Evolutionary conservation across 2,329 filamentous ascomycete species (phyloP).

Genomic region (Boeremia lycopersici): DNA sequence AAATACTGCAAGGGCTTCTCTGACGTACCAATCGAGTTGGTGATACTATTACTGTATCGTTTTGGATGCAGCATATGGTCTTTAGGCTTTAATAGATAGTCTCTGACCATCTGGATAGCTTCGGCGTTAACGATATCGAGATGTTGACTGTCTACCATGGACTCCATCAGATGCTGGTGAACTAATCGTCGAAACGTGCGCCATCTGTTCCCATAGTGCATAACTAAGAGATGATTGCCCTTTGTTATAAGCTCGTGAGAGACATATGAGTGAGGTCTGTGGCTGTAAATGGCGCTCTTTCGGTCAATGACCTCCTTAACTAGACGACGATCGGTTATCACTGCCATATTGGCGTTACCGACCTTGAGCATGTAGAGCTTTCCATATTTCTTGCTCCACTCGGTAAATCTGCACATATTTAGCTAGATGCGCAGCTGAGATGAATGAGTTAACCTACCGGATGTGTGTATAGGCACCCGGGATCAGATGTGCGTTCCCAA

Average conservation of each 20-base stretch:
- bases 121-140: constrained; percentile 55
- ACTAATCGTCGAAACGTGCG: constrained; percentile 48
- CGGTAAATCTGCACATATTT: constrained; percentile 1
- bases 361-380: constrained; percentile 15
- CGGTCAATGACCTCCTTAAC: constrained; percentile 12
- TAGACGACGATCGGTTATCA: constrained; percentile 7
- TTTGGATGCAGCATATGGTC: constrained; percentile 56
- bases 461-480: constrained; percentile 11
- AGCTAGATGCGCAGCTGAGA: background rate
- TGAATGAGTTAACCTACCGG: background rate
- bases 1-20: background rate
- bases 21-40: constrained; percentile 2
- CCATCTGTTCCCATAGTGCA: constrained; percentile 57
- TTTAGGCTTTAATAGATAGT: constrained; percentile 50
- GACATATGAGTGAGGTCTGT: constrained; percentile 6
- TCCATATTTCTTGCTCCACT: constrained; percentile 18
- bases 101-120: constrained; percentile 54
- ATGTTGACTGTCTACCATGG: constrained; percentile 52
- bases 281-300: constrained; percentile 9
- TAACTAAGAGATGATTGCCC: constrained; percentile 56
- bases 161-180: constrained; percentile 55
- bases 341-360: constrained; percentile 7
- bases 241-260: constrained; percentile 48
- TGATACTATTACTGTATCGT: constrained; percentile 54
- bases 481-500: constrained; percentile 16